Percentiles rank a stretch among this genome's conserved stretches.
Evolutionary conservation across 208 protist genomes (phyloP).

Genomic region (Leishmania turanica): DNA sequence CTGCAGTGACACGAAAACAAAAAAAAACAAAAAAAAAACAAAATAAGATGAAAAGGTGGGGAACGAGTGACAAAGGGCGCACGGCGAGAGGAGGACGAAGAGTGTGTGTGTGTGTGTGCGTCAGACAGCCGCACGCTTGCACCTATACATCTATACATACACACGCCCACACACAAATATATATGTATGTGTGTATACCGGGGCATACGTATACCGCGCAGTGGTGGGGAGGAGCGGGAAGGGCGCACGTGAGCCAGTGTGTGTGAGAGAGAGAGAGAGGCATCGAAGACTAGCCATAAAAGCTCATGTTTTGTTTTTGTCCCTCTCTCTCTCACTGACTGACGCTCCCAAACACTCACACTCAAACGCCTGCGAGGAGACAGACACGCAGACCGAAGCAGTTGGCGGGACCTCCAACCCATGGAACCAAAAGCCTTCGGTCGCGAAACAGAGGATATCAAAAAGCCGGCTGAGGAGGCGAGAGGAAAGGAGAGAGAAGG

Average conservation of each 20-base stretch:
- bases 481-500: not conserved
- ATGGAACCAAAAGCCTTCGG: not conserved
- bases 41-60: not conserved
- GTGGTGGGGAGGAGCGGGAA: not conserved
- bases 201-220: not conserved
- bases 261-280: not conserved
- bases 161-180: not conserved
- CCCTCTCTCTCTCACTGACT: not conserved
- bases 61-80: not conserved
- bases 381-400: not conserved
- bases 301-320: not conserved
- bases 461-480: not conserved
- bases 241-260: not conserved
- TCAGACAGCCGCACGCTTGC: not conserved
- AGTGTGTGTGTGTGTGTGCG: too few species aligned
- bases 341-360: not conserved
- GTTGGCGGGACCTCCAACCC: not conserved
- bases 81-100: not conserved
- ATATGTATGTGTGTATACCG: not conserved
- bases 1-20: not conserved
- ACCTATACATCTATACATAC: not conserved
- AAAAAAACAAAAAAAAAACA: too few species aligned
- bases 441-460: not conserved
- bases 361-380: not conserved
- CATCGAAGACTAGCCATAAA: not conserved